Evolutionary conservation across 768 basidiomycete species (phyloP).

Genomic region (Mrakia gelida): DNA sequence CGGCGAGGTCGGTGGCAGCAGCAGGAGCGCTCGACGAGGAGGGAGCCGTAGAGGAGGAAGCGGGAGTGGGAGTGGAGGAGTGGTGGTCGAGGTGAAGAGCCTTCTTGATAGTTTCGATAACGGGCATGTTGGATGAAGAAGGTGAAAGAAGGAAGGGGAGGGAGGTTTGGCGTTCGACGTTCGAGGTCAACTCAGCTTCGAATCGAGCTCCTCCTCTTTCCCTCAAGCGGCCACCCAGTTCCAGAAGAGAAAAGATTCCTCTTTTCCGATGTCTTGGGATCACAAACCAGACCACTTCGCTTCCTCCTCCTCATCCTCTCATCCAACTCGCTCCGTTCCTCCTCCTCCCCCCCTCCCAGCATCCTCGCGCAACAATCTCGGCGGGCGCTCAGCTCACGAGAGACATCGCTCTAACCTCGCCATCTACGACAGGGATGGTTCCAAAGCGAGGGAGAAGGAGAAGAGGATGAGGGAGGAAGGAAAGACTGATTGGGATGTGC

Average conservation of each 20-base stretch:
- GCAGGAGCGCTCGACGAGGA: not conserved
- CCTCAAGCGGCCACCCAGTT: not conserved
- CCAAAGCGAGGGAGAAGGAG: slow-evolving; percentile 10
- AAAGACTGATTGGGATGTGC: slow-evolving; percentile 47
- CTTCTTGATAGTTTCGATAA: slow-evolving; percentile 29
- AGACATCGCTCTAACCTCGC: slow-evolving; percentile 39
- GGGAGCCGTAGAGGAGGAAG: not conserved
- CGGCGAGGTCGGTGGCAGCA: not conserved
- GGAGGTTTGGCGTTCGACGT: not conserved
- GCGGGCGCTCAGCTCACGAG: slow-evolving; percentile 41
- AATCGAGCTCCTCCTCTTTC: not conserved
- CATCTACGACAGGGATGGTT: slow-evolving; percentile 31
- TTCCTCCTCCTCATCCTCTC: slow-evolving; percentile 39
- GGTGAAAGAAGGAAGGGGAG: not conserved
- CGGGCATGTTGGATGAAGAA: slow-evolving; percentile 12
- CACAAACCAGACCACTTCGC: slow-evolving; percentile 36
- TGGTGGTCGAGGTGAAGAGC: slow-evolving; percentile 24
- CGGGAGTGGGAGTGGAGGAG: not conserved
- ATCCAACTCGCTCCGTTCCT: slow-evolving; percentile 35
- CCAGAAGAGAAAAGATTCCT: not conserved
- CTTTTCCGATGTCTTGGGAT: not conserved
- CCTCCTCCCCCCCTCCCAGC: slow-evolving; percentile 32
- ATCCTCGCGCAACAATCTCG: slow-evolving; percentile 39
- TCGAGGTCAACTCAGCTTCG: not conserved
- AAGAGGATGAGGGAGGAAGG: slow-evolving; percentile 15